Conservation (phyloP, 164 flowering plant species). For the Paratinospora sagittata region DNA sequence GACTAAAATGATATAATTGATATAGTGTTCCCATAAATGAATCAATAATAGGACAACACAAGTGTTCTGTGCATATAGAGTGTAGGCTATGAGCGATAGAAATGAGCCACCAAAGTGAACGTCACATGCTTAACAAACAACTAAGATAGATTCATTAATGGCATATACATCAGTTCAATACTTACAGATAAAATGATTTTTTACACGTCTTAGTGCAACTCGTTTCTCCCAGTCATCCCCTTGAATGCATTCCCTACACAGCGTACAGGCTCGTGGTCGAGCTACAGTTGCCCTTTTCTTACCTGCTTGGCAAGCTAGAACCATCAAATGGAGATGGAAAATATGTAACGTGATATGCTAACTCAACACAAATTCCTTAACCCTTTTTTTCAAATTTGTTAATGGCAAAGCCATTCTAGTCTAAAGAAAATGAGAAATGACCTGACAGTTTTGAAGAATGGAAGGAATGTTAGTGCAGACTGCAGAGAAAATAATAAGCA, state of each 20-base stretch:
- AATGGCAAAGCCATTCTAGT: not conserved
- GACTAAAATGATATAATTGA: no score
- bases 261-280: conserved; percentile 71
- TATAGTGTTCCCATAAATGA: no score
- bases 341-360: no score
- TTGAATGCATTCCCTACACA: conserved; percentile 86
- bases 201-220: conserved; percentile 68
- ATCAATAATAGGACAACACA: no score
- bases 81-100: no score
- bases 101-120: no score
- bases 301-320: conserved; percentile 34
- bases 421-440: conserved; percentile 3
- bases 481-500: not conserved
- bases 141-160: not conserved
- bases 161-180: not conserved
- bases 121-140: not conserved
- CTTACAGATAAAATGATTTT: conserved; percentile 97
- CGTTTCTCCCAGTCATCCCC: conserved; percentile 53
- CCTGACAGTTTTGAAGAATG: not conserved
- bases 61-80: no score
- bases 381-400: not conserved
- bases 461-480: not conserved
- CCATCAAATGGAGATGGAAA: conserved; percentile 1
- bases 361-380: no score
- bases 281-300: conserved; percentile 67